Base-by-base conservation (phyloP, 805 yeast species). In the Pichia rugopelliculosa region DNA sequence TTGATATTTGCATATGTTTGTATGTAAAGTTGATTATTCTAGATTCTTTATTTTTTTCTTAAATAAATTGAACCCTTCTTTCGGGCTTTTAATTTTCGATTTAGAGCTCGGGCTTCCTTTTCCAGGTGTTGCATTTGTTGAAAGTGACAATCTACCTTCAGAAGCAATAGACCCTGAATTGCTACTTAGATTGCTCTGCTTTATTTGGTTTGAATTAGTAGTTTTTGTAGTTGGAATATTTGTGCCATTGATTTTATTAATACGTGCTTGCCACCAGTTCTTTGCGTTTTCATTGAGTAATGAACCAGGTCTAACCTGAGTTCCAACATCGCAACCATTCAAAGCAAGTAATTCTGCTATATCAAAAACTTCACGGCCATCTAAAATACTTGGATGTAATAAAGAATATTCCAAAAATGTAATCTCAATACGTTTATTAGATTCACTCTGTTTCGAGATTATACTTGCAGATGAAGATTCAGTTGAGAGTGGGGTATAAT, bases 341-440 rank as follows among this genome's bases (percentile, higher is more conserved):
- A 79, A 64, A 0, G 79, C 50, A 12, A 84, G 58, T 13, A 81
- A 66, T 56, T 84, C 88, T 0, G 86, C 70, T 18, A 73, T 59
- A 59, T 61, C 81, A 61, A 58, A 80, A 50, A 72, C 67, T 51
- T 63, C 43, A 18, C 36, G 39, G 10, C 50, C 54, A 12, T 53
- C 49, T 17, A 49, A 44, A 1, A 41, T 36, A 6, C 56, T 46
- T 0, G 62, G 62, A 75, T 44, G 79, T 3, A 38, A 64, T 39
- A 84, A 60, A 1, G 88, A 76, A 56, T 80, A 81, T 48, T 73
- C 79, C 44, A 76, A 64, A 5, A 73, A 41, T 1, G 68, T 47
- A 3, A 71, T 53, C 24, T 61, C 63, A 9, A 54, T 45, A 9
- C 54, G 50, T 21, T 53, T 52, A 6, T 55, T 53, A 7, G 53